Base-by-base conservation (phyloP, 371 early-diverging fungal species). In the Chytridium lagenaria region DNA sequence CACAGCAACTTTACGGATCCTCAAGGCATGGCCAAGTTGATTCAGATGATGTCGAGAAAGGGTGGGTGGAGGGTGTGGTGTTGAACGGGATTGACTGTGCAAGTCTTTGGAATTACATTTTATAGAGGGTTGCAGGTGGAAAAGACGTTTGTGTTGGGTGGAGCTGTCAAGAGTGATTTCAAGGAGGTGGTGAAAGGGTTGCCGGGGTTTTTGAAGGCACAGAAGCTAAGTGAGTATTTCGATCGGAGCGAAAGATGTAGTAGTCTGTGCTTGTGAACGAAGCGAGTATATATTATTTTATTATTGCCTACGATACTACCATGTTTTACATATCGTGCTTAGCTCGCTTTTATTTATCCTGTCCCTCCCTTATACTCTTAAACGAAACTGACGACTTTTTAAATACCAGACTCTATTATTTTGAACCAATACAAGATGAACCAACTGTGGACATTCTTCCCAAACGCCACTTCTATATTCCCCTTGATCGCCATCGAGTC, bases 401-500 rank as follows among this genome's bases (percentile, higher is more conserved):
- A 15, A 12, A 50, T 19, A 40, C n/a, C 37, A 69, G 70, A 77
- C 68, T 59, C 67, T 12, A 31, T 64, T 26, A 73, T 77, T 30
- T 34, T 49, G 23, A n/a, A n/a, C 7, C 40, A 71, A 22, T 77
- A 69, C 52, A 38, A 31, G n/a, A 31, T 31, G 49, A 51, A 73
- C 50, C 71, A 77, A 57, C 59, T 77, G 50, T 67, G 61, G 49
- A 67, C 34, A 33, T 23, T 77, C 57, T 26, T 71, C 31, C 40
- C 73, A 12, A 70, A 69, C 37, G 22, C 69, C 39, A 39, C 70
- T 7, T 63, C 63, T 10, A 33, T 61, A 28, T 65, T 77, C 44
- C 73, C 73, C n/a, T 59, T 73, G 16, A 70, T 77, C 63, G 70
- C 71, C 38, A 67, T 77, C 69, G 51, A 71, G 33, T 50, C 52